These are phyloP conservation scores for Hyphopichia khmerensis DNA, from an alignment of 1,139 yeast species.

Conservation along the genomic window DNA sequence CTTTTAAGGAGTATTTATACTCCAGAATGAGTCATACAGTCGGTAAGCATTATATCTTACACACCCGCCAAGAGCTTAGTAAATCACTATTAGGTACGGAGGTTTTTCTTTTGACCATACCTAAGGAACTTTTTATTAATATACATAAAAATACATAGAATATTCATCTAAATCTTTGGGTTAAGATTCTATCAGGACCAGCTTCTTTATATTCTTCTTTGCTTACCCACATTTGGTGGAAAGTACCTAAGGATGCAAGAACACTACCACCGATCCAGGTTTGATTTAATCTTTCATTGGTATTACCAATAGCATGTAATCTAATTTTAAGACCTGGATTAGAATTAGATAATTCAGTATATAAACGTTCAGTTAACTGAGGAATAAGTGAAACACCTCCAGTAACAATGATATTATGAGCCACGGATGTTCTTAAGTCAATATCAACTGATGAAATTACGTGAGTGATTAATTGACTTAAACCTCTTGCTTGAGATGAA, in stretches of 20 bases:
- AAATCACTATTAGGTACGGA: too few relatives aligned
- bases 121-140: too few relatives aligned
- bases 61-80: too few relatives aligned
- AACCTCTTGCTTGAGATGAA: constrained; percentile 44
- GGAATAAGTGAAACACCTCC: constrained; percentile 91
- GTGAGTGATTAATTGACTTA: constrained; percentile 68
- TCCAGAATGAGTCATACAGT: too few relatives aligned
- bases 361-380: constrained; percentile 79
- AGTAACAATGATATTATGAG: constrained; percentile 87
- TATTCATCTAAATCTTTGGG: constrained; percentile 72
- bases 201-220: constrained; percentile 89
- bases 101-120: too few relatives aligned
- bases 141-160: neutral
- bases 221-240: constrained; percentile 96
- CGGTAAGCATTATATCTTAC: too few relatives aligned
- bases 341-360: constrained; percentile 65
- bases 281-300: constrained; percentile 79
- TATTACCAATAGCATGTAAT: constrained; percentile 83
- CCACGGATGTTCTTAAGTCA: constrained; percentile 85
- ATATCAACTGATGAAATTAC: constrained; percentile 76
- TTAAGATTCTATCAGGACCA: constrained; percentile 77
- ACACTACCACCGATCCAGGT: constrained; percentile 97
- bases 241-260: constrained; percentile 87
- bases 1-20: too few relatives aligned
- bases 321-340: constrained; percentile 93